phyloP scores from a whole-genome alignment of 352 stramenopile genomes.

The Phytopythium montanum region DNA sequence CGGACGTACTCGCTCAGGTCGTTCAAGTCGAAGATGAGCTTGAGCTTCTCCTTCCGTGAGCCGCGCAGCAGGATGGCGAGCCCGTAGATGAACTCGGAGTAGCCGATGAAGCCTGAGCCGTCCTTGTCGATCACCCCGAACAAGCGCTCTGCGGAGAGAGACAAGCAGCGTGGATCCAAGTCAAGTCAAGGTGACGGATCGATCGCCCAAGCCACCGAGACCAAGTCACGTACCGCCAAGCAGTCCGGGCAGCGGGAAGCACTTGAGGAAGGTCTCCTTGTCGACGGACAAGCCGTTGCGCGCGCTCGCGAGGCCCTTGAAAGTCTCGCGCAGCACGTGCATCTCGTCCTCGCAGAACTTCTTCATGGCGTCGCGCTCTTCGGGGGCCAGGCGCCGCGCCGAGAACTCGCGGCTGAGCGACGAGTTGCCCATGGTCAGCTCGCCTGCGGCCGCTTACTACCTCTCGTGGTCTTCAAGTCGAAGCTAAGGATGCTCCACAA shows the following conservation, averaged over 20 bases:
- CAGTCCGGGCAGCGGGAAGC: slow-evolving; percentile 88
- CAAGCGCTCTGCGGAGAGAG: slow-evolving; percentile 59
- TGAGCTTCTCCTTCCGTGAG: slow-evolving; percentile 87
- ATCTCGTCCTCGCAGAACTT: slow-evolving; percentile 80
- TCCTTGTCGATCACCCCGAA: slow-evolving; percentile 93
- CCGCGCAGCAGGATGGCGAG: slow-evolving; percentile 85
- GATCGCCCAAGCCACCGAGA: not conserved
- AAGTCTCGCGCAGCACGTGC: slow-evolving; percentile 71
- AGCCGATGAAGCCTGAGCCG: slow-evolving; percentile 81
- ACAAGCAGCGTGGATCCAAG: not conserved
- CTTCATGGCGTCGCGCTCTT: slow-evolving; percentile 70
- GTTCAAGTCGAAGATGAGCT: slow-evolving; percentile 93
- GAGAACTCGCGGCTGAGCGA: slow-evolving; percentile 53
- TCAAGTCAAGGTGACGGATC: not conserved
- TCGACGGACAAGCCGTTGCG: slow-evolving; percentile 76
- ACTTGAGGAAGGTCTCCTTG: slow-evolving; percentile 94
- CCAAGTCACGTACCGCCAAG: slow-evolving; percentile 50
- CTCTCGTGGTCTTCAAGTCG: no score
- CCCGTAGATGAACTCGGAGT: slow-evolving; percentile 91
- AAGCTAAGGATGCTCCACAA: not conserved
- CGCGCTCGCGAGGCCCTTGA: slow-evolving; percentile 63
- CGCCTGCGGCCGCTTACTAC: not conserved
- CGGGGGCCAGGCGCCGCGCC: slow-evolving; percentile 33
- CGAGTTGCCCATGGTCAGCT: slow-evolving; percentile 59
- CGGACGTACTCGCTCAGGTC: slow-evolving; percentile 78